Percentiles rank a stretch among this genome's conserved stretches.
These are phyloP conservation scores for Arabidopsis hybrid DNA, from an alignment of 441 rosid species.

Conservation along the genomic window DNA sequence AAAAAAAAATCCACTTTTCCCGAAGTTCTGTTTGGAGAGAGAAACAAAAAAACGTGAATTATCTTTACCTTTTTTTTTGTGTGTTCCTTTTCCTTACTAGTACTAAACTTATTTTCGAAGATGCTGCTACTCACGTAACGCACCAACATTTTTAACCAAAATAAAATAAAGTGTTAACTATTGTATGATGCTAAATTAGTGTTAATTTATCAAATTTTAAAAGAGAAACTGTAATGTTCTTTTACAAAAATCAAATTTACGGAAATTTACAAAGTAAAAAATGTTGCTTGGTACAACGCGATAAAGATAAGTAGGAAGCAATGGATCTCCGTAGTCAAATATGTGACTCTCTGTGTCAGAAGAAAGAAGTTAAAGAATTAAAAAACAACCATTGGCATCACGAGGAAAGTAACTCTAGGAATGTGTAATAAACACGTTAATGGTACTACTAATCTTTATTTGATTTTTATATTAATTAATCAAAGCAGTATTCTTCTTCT, in stretches of 20 bases:
- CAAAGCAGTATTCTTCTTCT: neutral
- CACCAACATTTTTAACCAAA: neutral
- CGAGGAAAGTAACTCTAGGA: conserved; percentile 24
- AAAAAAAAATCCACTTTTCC: conserved; percentile 38
- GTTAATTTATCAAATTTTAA: neutral
- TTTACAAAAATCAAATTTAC: neutral
- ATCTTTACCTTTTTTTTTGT: neutral
- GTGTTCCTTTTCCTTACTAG: neutral
- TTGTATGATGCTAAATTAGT: no score
- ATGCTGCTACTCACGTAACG: neutral
- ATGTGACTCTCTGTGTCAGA: conserved; percentile 25
- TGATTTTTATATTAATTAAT: neutral
- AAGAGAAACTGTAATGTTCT: neutral
- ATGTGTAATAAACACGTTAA: conserved; percentile 34
- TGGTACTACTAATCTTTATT: neutral
- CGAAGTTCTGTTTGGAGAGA: conserved; percentile 36
- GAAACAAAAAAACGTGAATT: conserved; percentile 31
- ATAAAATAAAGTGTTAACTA: neutral
- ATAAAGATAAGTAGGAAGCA: conserved; percentile 1
- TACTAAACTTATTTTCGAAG: neutral
- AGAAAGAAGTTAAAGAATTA: conserved; percentile 22
- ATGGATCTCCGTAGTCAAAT: conserved; percentile 24
- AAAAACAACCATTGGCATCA: conserved; percentile 30
- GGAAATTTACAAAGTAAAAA: neutral
- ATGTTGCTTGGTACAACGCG: neutral